These are phyloP conservation scores for Trichothecium sympodiale DNA, from an alignment of 2,329 filamentous ascomycete species.

Conservation along the genomic window DNA sequence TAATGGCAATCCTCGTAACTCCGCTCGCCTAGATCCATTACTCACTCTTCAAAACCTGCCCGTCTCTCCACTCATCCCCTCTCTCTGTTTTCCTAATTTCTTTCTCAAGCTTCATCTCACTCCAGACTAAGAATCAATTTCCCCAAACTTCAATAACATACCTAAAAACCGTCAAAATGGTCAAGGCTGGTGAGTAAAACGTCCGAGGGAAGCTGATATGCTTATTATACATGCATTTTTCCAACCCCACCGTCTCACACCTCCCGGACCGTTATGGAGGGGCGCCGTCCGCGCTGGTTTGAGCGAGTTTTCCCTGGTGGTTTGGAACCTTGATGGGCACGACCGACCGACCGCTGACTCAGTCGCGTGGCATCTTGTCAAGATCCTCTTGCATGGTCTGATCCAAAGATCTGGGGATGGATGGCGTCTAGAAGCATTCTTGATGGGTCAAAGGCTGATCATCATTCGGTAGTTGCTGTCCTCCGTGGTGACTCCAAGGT, in stretches of 20 bases:
- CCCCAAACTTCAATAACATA: slow-evolving; percentile 10
- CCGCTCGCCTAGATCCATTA: too few relatives aligned
- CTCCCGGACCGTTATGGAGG: slow-evolving; percentile 9
- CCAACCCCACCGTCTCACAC: neutral
- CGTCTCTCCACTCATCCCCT: too few relatives aligned
- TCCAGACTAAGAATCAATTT: neutral
- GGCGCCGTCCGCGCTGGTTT: slow-evolving; percentile 39
- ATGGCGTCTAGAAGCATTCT: too few relatives aligned
- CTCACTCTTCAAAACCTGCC: too few relatives aligned
- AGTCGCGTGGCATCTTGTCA: neutral
- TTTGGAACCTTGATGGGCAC: slow-evolving; percentile 6
- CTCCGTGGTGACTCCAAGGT: slow-evolving; percentile 97
- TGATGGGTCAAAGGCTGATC: slow-evolving; percentile 9
- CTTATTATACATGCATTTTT: slow-evolving; percentile 15
- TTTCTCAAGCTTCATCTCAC: neutral
- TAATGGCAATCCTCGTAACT: too few relatives aligned
- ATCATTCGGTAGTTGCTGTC: slow-evolving; percentile 62
- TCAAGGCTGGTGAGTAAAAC: slow-evolving; percentile 78
- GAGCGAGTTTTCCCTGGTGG: slow-evolving; percentile 40
- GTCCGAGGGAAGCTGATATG: slow-evolving; percentile 9
- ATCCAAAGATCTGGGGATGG: neutral
- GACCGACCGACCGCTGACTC: neutral
- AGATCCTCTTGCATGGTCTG: slow-evolving; percentile 1
- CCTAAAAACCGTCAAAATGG: slow-evolving; percentile 67
- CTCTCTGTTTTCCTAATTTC: too few relatives aligned